Conservation (phyloP, 768 basidiomycete genomes). For the Psilocybe sp. region DNA sequence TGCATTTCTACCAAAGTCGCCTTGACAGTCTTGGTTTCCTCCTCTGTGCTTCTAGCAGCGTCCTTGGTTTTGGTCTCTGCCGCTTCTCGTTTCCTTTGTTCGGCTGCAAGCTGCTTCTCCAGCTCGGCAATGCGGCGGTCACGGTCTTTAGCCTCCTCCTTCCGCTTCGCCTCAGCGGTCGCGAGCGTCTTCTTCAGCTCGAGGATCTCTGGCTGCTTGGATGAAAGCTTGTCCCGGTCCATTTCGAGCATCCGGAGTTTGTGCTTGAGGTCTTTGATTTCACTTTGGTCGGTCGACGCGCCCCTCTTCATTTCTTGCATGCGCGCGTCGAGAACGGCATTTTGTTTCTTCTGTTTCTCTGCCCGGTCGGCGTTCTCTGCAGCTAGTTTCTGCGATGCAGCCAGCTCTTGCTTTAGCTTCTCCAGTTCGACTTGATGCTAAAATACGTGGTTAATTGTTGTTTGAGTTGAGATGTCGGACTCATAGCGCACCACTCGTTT, state of each 20-base stretch:
- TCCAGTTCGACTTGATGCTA: conserved; percentile 66
- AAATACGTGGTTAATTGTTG: neutral
- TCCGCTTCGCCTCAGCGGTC: conserved; percentile 44
- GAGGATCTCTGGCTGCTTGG: conserved; percentile 48
- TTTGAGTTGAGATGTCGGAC: neutral
- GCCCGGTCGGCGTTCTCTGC: conserved; percentile 50
- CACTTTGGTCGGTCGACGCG: conserved; percentile 47
- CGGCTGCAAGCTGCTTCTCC: conserved; percentile 46
- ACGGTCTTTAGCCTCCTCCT: conserved; percentile 52
- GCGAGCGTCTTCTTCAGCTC: conserved; percentile 53
- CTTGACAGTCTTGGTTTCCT: conserved; percentile 34
- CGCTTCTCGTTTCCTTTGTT: conserved; percentile 49
- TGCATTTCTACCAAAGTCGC: conserved; percentile 31
- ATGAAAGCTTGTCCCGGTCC: conserved; percentile 47
- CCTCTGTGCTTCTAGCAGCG: conserved; percentile 36
- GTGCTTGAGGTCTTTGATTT: conserved; percentile 59
- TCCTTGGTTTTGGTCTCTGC: conserved; percentile 45
- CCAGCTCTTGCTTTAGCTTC: conserved; percentile 54
- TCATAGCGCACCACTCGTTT: conserved; percentile 56
- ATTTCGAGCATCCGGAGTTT: conserved; percentile 60
- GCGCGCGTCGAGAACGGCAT: conserved; percentile 51
- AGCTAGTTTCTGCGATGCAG: conserved; percentile 41
- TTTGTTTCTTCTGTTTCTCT: conserved; percentile 66
- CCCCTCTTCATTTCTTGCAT: conserved; percentile 60
- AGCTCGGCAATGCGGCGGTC: conserved; percentile 56